A percentile compares a stretch with the other conserved stretches of the same genome.
phyloP scores from a whole-genome alignment of 768 basidiomycete genomes.

The Pleurotus giganteus region DNA sequence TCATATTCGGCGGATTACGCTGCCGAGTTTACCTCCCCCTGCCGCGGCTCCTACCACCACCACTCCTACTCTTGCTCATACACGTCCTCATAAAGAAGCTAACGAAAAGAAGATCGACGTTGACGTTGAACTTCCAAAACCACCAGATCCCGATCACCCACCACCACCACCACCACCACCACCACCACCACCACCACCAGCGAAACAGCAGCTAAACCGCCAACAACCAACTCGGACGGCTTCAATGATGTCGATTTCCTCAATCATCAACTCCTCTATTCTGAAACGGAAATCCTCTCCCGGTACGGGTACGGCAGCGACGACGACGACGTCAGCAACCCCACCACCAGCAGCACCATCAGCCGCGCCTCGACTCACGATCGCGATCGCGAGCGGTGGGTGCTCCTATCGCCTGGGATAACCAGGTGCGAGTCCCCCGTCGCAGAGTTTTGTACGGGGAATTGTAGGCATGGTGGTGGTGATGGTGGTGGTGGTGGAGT shows the following conservation, averaged over 20 bases:
- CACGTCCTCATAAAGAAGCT: too few species aligned
- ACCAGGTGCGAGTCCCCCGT: conserved; percentile 28
- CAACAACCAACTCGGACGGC: not conserved
- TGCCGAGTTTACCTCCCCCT: too few species aligned
- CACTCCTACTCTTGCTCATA: too few species aligned
- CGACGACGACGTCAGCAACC: not conserved
- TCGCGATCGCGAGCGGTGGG: too few species aligned
- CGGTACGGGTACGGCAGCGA: not conserved
- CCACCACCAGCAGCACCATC: too few species aligned
- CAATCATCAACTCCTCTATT: too few species aligned
- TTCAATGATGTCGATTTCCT: not conserved
- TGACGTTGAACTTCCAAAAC: too few species aligned
- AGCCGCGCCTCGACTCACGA: not conserved
- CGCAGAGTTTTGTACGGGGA: conserved; percentile 30
- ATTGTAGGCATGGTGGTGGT: conserved; percentile 18
- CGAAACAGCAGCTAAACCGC: not conserved
- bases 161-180: too few species aligned
- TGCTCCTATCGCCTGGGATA: conserved; percentile 2
- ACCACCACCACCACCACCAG: too few species aligned
- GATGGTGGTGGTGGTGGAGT: not conserved
- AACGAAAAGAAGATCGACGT: too few species aligned
- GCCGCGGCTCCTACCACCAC: too few species aligned
- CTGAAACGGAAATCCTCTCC: not conserved
- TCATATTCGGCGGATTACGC: conserved; percentile 3
- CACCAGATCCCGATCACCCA: too few species aligned